A percentile compares a stretch with the other conserved stretches of the same genome.
Evolutionary conservation across 2,329 filamentous ascomycete genomes (phyloP).

Genomic region (Alternaria gansuensis): DNA sequence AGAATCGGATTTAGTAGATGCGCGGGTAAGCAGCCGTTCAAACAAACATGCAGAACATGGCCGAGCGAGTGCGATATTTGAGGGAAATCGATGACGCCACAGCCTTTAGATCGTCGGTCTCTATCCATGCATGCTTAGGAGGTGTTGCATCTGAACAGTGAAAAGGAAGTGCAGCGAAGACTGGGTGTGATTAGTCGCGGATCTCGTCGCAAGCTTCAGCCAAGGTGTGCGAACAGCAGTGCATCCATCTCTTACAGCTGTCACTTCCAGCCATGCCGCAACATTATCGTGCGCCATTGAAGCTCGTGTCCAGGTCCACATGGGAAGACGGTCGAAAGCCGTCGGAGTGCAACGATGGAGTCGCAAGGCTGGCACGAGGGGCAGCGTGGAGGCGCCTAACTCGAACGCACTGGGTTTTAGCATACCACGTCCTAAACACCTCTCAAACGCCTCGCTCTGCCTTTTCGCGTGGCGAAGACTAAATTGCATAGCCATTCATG

Average conservation of each 20-base stretch:
- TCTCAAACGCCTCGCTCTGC: slow-evolving; percentile 41
- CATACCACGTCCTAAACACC: slow-evolving; percentile 34
- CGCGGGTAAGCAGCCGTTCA: slow-evolving; percentile 8
- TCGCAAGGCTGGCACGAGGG: slow-evolving; percentile 7
- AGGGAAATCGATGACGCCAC: slow-evolving; percentile 10
- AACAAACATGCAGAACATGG: slow-evolving; percentile 14
- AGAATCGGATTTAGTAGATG: slow-evolving; percentile 12
- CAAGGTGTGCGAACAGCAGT: slow-evolving; percentile 14
- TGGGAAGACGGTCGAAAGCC: slow-evolving; percentile 9
- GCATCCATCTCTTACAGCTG: slow-evolving; percentile 26
- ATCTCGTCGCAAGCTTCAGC: slow-evolving; percentile 9
- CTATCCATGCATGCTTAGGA: background rate
- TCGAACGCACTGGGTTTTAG: slow-evolving; percentile 38
- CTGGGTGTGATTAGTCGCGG: background rate
- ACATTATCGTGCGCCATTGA: slow-evolving; percentile 14
- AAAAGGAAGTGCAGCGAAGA: background rate
- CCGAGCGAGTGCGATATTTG: background rate
- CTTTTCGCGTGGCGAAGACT: slow-evolving; percentile 32
- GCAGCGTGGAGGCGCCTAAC: slow-evolving; percentile 26
- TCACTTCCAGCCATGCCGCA: slow-evolving; percentile 26
- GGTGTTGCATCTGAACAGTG: background rate
- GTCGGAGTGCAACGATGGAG: slow-evolving; percentile 11
- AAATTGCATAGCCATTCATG: slow-evolving; percentile 37
- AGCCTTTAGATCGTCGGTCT: background rate
- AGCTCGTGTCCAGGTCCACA: slow-evolving; percentile 16